Evolutionary conservation across 306 rosid species (phyloP).

Genomic region (Sicyos edulis): DNA sequence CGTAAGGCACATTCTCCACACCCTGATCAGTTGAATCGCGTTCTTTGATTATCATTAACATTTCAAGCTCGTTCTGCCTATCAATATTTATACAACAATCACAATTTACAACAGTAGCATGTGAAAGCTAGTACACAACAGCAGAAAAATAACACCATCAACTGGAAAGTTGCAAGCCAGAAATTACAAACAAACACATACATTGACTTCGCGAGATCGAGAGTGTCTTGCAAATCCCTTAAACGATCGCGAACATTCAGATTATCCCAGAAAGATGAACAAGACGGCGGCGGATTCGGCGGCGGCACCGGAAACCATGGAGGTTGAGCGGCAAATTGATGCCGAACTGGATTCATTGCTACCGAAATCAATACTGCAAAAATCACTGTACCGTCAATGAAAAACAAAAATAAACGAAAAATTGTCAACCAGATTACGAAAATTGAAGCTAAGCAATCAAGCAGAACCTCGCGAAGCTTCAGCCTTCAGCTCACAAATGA

Average conservation of each 20-base stretch:
- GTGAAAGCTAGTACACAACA: conserved; percentile 17
- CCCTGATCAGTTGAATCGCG: conserved; percentile 34
- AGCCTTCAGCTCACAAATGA: not conserved
- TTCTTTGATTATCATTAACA: conserved; percentile 45
- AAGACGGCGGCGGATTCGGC: conserved; percentile 42
- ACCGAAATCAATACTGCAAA: not conserved
- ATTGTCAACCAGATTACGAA: not conserved
- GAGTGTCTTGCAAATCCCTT: conserved; percentile 53
- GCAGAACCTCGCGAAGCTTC: not conserved
- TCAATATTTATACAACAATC: not conserved
- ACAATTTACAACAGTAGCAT: not conserved
- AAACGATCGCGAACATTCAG: conserved; percentile 42
- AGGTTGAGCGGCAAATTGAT: conserved; percentile 31
- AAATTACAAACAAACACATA: conserved; percentile 21
- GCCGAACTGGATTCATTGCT: conserved; percentile 44
- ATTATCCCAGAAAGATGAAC: conserved; percentile 54
- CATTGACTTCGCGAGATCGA: conserved; percentile 63
- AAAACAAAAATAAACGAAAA: not conserved
- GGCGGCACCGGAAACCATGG: conserved; percentile 44
- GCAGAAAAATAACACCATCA: not conserved
- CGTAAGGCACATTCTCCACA: conserved; percentile 27
- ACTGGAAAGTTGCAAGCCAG: not conserved
- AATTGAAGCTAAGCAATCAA: not conserved
- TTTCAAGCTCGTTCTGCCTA: conserved; percentile 76
- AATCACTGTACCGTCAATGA: not conserved